These are phyloP conservation scores for Pachysandra terminalis DNA, from an alignment of 164 flowering plant genomes.

Conservation along the genomic window DNA sequence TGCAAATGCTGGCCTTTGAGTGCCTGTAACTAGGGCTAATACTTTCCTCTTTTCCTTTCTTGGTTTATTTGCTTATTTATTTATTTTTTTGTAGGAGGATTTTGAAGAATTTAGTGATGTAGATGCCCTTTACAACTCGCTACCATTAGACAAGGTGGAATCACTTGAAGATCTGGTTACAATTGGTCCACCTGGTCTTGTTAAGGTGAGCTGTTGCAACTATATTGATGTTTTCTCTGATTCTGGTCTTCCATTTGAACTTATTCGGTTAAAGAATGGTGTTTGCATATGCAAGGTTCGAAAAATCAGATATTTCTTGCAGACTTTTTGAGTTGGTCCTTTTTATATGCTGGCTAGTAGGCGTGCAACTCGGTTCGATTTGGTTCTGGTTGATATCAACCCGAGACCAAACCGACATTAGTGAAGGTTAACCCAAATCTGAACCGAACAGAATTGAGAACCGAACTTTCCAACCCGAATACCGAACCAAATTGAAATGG, in stretches of 20 bases:
- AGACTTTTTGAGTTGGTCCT: not conserved
- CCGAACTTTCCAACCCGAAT: too few relatives aligned
- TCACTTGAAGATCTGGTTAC: slow-evolving; percentile 90
- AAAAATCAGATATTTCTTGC: not conserved
- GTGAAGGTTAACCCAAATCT: too few relatives aligned
- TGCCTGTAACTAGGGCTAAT: not conserved
- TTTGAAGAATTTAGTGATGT: slow-evolving; percentile 96
- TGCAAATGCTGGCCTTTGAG: slow-evolving; percentile 1
- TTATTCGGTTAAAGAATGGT: not conserved
- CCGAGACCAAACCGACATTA: too few relatives aligned
- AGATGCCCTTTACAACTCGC: slow-evolving; percentile 78
- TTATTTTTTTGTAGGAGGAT: slow-evolving; percentile 68
- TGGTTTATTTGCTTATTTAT: too few relatives aligned
- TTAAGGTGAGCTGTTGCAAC: slow-evolving; percentile 52
- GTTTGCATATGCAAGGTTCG: not conserved
- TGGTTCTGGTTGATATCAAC: too few relatives aligned
- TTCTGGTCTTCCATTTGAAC: not conserved
- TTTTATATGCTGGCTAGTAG: too few relatives aligned
- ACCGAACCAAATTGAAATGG: too few relatives aligned
- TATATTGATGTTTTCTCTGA: not conserved
- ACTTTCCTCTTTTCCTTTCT: not conserved
- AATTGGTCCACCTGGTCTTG: slow-evolving; percentile 73
- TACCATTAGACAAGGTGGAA: slow-evolving; percentile 91
- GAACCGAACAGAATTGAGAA: too few relatives aligned
- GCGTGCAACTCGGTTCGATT: too few relatives aligned